Evolutionary conservation across 768 basidiomycete species (phyloP).

Genomic region (Lentinula edodes): DNA sequence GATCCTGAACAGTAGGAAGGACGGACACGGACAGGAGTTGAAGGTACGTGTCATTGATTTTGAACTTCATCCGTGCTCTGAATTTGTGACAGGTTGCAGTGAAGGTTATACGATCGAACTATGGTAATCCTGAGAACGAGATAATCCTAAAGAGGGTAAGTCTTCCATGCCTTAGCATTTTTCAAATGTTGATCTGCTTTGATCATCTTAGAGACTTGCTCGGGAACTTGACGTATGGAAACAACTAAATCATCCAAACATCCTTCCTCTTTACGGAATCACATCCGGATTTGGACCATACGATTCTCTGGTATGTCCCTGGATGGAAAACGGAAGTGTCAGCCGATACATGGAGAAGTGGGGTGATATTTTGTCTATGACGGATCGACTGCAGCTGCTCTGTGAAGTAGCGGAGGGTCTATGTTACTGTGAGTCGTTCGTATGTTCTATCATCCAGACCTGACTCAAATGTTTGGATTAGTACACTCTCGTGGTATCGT

Average conservation of each 20-base stretch:
- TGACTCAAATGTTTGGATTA: constrained; percentile 6
- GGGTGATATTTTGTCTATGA: constrained; percentile 28
- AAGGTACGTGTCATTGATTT: constrained; percentile 5
- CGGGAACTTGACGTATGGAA: constrained; percentile 34
- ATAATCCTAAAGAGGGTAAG: constrained; percentile 25
- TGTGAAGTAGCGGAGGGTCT: constrained; percentile 34
- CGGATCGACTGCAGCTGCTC: constrained; percentile 32
- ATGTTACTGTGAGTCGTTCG: constrained; percentile 25
- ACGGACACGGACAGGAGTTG: constrained; percentile 9
- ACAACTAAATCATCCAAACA: constrained; percentile 30
- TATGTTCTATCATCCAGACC: background rate
- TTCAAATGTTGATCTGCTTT: background rate
- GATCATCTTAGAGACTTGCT: constrained; percentile 22
- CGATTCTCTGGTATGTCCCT: constrained; percentile 34
- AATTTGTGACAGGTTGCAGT: constrained; percentile 24
- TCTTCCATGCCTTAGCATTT: background rate
- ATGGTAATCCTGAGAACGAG: constrained; percentile 25
- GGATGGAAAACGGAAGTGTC: constrained; percentile 33
- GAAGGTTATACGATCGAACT: constrained; percentile 31
- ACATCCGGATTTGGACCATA: constrained; percentile 32
- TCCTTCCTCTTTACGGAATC: constrained; percentile 30
- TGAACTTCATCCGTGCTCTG: background rate
- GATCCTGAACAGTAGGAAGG: constrained; percentile 24
- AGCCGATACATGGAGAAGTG: constrained; percentile 30
- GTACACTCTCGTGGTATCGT: constrained; percentile 33